These are phyloP conservation scores for Colletotrichum sp. DNA, from an alignment of 2,329 filamentous ascomycete species.

Conservation along the genomic window DNA sequence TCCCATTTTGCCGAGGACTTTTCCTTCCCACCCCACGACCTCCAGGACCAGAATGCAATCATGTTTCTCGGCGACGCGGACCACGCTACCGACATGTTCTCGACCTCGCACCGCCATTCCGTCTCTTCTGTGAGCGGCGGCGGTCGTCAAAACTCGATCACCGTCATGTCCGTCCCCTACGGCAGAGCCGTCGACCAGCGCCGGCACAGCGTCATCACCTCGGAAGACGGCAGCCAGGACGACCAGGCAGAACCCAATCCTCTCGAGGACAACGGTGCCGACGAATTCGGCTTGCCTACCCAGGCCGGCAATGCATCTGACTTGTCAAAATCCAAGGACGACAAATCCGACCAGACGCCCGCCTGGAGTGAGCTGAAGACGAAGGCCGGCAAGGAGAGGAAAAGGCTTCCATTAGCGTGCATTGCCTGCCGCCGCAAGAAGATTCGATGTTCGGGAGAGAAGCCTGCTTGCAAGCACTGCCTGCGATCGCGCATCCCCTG, in stretches of 20 bases:
- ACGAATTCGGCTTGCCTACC: slow-evolving; percentile 63
- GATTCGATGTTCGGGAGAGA: slow-evolving; percentile 96
- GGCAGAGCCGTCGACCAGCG: slow-evolving; percentile 27
- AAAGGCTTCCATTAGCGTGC: slow-evolving; percentile 89
- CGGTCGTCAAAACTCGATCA: slow-evolving; percentile 40
- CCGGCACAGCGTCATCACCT: slow-evolving; percentile 39
- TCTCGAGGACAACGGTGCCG: slow-evolving; percentile 58
- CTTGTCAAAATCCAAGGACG: slow-evolving; percentile 58
- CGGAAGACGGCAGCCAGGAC: slow-evolving; percentile 51
- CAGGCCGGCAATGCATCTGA: slow-evolving; percentile 59
- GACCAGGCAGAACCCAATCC: slow-evolving; percentile 49
- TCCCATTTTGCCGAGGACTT: slow-evolving; percentile 57
- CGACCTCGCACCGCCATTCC: slow-evolving; percentile 32
- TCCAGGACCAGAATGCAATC: slow-evolving; percentile 47
- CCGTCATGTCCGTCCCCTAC: slow-evolving; percentile 34
- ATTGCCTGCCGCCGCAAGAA: slow-evolving; percentile 97
- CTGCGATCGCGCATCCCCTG: slow-evolving; percentile 91
- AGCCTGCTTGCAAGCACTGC: slow-evolving; percentile 97
- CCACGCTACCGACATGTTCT: slow-evolving; percentile 34
- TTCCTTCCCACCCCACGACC: slow-evolving; percentile 53
- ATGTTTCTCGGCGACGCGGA: slow-evolving; percentile 38
- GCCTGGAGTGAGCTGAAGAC: slow-evolving; percentile 86
- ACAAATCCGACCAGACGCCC: slow-evolving; percentile 63
- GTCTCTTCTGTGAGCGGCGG: slow-evolving; percentile 39
- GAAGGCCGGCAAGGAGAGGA: slow-evolving; percentile 94